phyloP scores from a whole-genome alignment of 345 rosid genomes.

The Syzygium aromaticum region DNA sequence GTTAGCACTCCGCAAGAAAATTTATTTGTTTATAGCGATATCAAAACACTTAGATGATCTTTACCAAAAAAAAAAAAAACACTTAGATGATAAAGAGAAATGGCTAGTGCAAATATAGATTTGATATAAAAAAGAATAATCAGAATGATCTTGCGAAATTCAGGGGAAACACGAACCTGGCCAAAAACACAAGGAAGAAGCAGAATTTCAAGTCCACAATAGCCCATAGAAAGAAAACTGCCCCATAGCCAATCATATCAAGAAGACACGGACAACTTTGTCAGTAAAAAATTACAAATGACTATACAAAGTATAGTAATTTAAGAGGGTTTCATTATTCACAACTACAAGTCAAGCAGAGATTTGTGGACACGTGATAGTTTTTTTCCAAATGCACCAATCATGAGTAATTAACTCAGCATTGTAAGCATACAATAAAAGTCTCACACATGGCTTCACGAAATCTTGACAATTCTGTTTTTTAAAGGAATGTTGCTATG shows the following conservation, averaged over 20 bases:
- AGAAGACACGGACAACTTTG: background rate
- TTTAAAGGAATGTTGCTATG: background rate
- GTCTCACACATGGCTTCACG: background rate
- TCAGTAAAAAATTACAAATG: background rate
- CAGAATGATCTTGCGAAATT: background rate
- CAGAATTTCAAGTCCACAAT: conserved; percentile 23
- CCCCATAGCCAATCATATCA: conserved; percentile 9
- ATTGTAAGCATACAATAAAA: background rate
- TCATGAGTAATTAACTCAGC: background rate
- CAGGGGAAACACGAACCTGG: conserved; percentile 25
- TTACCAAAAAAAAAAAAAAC: too few relatives aligned
- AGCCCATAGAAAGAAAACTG: conserved; percentile 17
- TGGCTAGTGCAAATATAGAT: background rate
- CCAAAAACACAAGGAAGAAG: conserved; percentile 10
- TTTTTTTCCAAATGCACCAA: background rate
- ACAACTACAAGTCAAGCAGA: background rate
- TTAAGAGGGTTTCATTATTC: background rate
- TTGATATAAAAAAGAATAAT: background rate
- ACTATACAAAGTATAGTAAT: background rate
- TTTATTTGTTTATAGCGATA: background rate
- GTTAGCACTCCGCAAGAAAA: background rate
- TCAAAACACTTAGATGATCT: background rate
- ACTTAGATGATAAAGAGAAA: background rate
- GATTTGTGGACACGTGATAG: background rate
- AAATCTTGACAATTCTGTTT: background rate